These are phyloP conservation scores for Corymbia citriodora DNA, from an alignment of 441 rosid species.

Conservation along the genomic window DNA sequence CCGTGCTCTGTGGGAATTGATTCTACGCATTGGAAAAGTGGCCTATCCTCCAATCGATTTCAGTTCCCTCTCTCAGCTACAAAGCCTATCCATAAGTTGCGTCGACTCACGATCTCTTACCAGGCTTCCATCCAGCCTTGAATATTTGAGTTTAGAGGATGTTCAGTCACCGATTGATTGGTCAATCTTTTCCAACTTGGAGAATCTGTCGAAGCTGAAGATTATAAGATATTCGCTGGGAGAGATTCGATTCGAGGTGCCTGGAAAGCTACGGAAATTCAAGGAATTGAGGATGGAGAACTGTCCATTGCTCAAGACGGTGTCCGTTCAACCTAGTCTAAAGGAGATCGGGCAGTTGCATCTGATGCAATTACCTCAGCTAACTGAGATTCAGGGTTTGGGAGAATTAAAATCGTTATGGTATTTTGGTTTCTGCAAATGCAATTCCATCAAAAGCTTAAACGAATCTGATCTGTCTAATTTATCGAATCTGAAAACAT, in stretches of 20 bases:
- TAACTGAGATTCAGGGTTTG: not conserved
- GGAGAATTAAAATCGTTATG: not conserved
- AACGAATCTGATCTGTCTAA: not conserved
- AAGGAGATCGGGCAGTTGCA: not conserved
- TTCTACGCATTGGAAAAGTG: too few relatives aligned
- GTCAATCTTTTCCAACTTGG: not conserved
- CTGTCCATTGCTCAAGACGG: not conserved
- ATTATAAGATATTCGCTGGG: not conserved
- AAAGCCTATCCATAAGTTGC: fast-evolving
- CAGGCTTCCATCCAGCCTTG: not conserved
- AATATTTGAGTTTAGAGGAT: too few relatives aligned
- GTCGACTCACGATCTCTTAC: not conserved
- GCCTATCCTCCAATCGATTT: not conserved
- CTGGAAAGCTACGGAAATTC: not conserved
- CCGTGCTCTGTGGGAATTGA: not conserved
- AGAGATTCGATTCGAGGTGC: not conserved
- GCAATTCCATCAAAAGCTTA: not conserved
- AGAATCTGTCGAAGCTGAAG: fast-evolving
- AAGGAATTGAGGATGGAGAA: fast-evolving
- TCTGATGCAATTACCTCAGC: fast-evolving
- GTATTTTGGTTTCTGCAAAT: fast-evolving
- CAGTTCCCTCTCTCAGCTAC: not conserved
- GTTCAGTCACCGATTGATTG: not conserved
- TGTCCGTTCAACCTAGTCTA: fast-evolving
- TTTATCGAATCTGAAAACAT: not conserved